Evolutionary conservation across 768 basidiomycete species (phyloP), one percentile per base, ranked within the genome.

Genomic region (Boletus rex-veris): DNA sequence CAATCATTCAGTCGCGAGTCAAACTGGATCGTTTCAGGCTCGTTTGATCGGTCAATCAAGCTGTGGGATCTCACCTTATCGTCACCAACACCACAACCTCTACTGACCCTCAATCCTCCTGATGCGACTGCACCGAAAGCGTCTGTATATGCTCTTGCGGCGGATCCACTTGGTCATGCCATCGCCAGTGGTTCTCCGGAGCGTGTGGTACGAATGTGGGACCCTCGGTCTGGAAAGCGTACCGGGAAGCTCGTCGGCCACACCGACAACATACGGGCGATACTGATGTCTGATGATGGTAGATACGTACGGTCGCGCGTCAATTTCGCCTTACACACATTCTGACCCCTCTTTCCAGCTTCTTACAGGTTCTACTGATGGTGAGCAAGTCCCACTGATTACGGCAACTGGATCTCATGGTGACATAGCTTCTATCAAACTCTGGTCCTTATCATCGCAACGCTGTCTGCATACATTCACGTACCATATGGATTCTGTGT

Each of bases 381-480:
- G 71, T 76, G 52, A 50, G 74, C 43, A 12, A 28, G n/a, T 21
- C 18, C 35, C 24, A n/a, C 18, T 40, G 10, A 19, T 7, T 50
- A 48, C 15, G 47, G 7, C 40, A 24, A 7, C 24, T 50, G 50
- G 28, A 65, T 64, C 59, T 53, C 45, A 62, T 54, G 6, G 52
- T 30, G 55, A 48, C n/a, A 45, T 59, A 76, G 75, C 91, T 10
- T 92, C 92, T 4, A 82, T 92, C 69, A 98, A 96, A 67, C 80
- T 98, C 28, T 99, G 97, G 97, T 98, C 95, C 1, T 77, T 98
- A 16, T 72, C 80, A 2, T 83, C 91, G 0, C 94, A 98, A 66
- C 81, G 90, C 11, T 96, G 93, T 64, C 73, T 99, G 15, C 94
- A 99, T 64, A 98, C 96, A 2, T 99, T 98, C 74, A 90, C 91